These are phyloP conservation scores for Salvia rosmarinus DNA, from an alignment of 257 asterid species.

Conservation along the genomic window DNA sequence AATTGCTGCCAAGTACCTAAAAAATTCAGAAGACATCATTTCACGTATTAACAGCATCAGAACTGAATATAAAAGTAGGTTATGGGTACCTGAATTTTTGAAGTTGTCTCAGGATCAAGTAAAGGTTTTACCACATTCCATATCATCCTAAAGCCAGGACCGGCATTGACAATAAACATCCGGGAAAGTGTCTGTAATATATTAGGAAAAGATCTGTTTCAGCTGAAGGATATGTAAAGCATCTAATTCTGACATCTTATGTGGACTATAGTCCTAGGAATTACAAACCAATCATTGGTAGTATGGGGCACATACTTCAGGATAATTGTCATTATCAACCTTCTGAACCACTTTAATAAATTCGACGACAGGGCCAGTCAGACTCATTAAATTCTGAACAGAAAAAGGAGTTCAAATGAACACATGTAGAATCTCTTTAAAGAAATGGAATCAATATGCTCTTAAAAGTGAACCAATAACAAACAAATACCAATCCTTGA, in stretches of 20 bases:
- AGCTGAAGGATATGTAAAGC: constrained; percentile 10
- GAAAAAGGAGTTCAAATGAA: constrained; percentile 28
- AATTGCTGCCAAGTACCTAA: constrained; percentile 55
- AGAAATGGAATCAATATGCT: neutral
- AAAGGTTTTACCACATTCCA: constrained; percentile 56
- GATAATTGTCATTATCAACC: constrained; percentile 54
- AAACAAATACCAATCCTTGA: constrained; percentile 51
- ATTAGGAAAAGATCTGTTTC: constrained; percentile 8
- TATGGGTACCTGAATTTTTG: constrained; percentile 47
- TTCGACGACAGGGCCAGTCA: constrained; percentile 52
- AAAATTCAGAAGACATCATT: constrained; percentile 6
- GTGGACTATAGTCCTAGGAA: neutral
- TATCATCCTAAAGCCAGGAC: constrained; percentile 55
- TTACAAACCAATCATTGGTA: neutral
- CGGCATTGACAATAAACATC: constrained; percentile 61
- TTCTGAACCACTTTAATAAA: constrained; percentile 51
- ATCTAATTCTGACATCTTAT: neutral
- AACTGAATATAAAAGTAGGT: neutral
- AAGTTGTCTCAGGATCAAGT: constrained; percentile 55
- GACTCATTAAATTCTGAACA: constrained; percentile 51
- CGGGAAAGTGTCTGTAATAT: constrained; percentile 49
- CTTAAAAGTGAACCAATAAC: constrained; percentile 7
- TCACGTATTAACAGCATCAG: neutral
- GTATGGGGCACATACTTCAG: constrained; percentile 42
- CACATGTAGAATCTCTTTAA: constrained; percentile 1